Percentiles rank a stretch among this genome's conserved stretches.
phyloP scores from a whole-genome alignment of 352 stramenopile genomes.

The Pythium sp. region DNA sequence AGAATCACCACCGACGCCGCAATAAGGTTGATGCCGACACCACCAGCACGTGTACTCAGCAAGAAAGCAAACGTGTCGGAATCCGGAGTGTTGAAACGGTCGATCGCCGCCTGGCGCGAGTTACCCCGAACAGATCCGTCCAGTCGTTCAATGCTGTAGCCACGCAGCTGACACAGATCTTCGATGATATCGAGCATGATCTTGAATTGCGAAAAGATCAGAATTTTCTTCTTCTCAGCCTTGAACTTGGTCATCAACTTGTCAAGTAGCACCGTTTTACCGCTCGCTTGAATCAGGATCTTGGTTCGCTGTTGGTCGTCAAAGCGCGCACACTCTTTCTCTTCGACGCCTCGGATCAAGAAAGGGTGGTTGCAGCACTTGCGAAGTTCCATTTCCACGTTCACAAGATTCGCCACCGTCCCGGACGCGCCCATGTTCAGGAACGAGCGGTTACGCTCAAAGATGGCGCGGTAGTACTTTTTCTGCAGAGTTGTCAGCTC shows the following conservation, averaged over 20 bases:
- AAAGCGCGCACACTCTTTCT: slow-evolving; percentile 91
- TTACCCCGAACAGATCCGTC: slow-evolving; percentile 97
- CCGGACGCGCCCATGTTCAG: slow-evolving; percentile 86
- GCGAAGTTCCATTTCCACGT: slow-evolving; percentile 99
- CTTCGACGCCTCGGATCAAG: slow-evolving; percentile 97
- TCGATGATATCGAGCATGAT: slow-evolving; percentile 98
- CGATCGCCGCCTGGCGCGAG: slow-evolving; percentile 97
- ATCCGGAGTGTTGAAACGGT: slow-evolving; percentile 95
- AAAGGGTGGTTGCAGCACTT: slow-evolving; percentile 99
- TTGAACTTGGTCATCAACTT: slow-evolving; percentile 98
- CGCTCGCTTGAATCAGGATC: slow-evolving; percentile 83
- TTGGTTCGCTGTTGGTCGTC: slow-evolving; percentile 71
- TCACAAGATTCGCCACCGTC: slow-evolving; percentile 96
- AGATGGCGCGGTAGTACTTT: slow-evolving; percentile 96
- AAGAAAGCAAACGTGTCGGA: slow-evolving; percentile 97
- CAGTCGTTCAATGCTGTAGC: slow-evolving; percentile 92
- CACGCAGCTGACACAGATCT: slow-evolving; percentile 77
- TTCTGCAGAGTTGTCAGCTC: slow-evolving; percentile 99
- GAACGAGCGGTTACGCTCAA: slow-evolving; percentile 96
- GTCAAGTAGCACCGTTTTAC: slow-evolving; percentile 98
- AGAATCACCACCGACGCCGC: slow-evolving; percentile 84
- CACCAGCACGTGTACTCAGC: slow-evolving; percentile 93
- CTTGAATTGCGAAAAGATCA: slow-evolving; percentile 99
- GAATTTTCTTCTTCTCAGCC: slow-evolving; percentile 96
- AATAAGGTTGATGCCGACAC: slow-evolving; percentile 97